Base-by-base conservation (phyloP, 2,329 filamentous ascomycete species). In the Trichoderma guizhouense region DNA sequence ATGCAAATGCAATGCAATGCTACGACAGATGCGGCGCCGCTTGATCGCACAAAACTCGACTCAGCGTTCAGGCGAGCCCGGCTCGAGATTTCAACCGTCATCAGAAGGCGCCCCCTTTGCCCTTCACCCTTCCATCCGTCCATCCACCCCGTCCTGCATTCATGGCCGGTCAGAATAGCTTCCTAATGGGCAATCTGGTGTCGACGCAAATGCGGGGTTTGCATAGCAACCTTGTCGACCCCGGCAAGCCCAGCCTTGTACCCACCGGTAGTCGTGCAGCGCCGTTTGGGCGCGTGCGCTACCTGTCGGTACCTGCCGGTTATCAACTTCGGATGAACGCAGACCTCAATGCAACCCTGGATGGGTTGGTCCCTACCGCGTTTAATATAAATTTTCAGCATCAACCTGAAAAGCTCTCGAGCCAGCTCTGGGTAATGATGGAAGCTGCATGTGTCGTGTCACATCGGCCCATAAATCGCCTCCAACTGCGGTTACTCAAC, bases 391-490 rank as follows among this genome's bases (percentile, higher is more conserved):
- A 60, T 43, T 51, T 47, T 26, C 55, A 47, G 36, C 53, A 36
- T 51, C 32, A 14, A 47, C 34, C 4, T 32, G 24, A 32, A 30
- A 26, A 39, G 34, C 11, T 47, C 21, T 51, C 28, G 55, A 57
- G 12, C 55, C 66, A 69, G 66, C 55, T 69, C 55, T 69, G 67
- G 67, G 51, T 69, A 62, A 62, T 62, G 57, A 32, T 39, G 66
- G 55, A 69, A 61, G 66, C 66, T 67, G 64, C 64, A 67, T 67
- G 18, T 62, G 67, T 69, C 67, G 67, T 62, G 57, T 62, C 67
- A 62, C 67, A 61, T 61, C 30, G 57, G 47, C 39, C 67, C 67
- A 26, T 69, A 26, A 18, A n/a, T n/a, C 32, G 39, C 28, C 39
- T 34, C 57, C 57, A 43, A 62, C 66, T 32, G 36, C 32, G 28